These are phyloP conservation scores for Globisporangium emineosum DNA, from an alignment of 352 stramenopile genomes.

Conservation along the genomic window DNA sequence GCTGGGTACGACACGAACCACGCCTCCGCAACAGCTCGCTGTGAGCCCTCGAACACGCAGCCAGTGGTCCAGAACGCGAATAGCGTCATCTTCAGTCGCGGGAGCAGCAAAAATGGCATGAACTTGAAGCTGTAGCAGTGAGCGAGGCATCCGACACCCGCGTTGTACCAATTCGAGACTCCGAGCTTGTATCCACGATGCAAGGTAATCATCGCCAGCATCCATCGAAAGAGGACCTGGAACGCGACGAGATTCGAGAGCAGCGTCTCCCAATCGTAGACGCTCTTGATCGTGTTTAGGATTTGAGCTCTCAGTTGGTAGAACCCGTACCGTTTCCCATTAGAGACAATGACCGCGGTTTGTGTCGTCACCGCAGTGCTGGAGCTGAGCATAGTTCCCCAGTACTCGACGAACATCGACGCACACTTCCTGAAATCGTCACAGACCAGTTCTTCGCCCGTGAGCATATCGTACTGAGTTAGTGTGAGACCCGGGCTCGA, in stretches of 20 bases:
- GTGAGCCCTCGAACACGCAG: slow-evolving; percentile 21
- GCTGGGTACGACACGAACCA: slow-evolving; percentile 35
- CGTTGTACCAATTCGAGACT: not conserved
- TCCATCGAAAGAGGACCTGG: slow-evolving; percentile 10
- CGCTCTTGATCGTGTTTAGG: not conserved
- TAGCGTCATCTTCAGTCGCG: slow-evolving; percentile 19
- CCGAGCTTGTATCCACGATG: not conserved
- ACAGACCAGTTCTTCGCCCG: not conserved
- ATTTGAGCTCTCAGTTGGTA: not conserved
- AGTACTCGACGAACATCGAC: not conserved
- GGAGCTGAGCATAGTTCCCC: slow-evolving; percentile 1
- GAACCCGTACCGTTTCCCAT: slow-evolving; percentile 16
- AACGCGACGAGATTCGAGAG: slow-evolving; percentile 5
- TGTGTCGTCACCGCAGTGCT: not conserved
- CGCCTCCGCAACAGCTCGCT: slow-evolving; percentile 17
- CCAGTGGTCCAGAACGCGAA: slow-evolving; percentile 28
- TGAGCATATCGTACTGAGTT: slow-evolving; percentile 6
- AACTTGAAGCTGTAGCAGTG: slow-evolving; percentile 13
- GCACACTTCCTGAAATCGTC: not conserved
- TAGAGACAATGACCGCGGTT: slow-evolving; percentile 14
- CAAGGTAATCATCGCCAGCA: slow-evolving; percentile 11
- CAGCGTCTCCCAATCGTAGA: slow-evolving; percentile 13
- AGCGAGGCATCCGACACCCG: slow-evolving; percentile 9
- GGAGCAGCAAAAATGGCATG: slow-evolving; percentile 19
- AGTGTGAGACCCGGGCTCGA: not conserved